A percentile compares a stretch with the other conserved stretches of the same genome.
Conservation (phyloP, 1,284 basidiomycete genomes). For the Papiliotrema fonsecae region DNA sequence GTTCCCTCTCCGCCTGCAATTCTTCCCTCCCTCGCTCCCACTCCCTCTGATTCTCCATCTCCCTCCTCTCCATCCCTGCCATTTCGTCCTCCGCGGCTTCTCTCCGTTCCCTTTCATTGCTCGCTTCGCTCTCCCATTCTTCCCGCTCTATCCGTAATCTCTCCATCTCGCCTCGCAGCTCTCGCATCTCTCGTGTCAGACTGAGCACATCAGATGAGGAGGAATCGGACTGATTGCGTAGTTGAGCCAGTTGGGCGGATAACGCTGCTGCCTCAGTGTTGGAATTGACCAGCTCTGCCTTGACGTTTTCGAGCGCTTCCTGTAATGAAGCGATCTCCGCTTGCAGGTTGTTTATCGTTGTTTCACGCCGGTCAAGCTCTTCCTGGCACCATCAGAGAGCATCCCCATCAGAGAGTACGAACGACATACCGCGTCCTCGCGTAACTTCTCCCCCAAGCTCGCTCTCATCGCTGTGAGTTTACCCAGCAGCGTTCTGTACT, state of each 20-base stretch:
- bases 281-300: slow-evolving; percentile 67
- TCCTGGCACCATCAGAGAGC: slow-evolving; percentile 56
- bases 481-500: slow-evolving; percentile 79
- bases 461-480: slow-evolving; percentile 91
- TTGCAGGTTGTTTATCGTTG: slow-evolving; percentile 68
- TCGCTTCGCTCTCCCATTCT: slow-evolving; percentile 75
- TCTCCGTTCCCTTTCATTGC: slow-evolving; percentile 65
- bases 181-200: slow-evolving; percentile 74
- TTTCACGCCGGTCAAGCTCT: slow-evolving; percentile 87
- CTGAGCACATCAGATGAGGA: slow-evolving; percentile 63
- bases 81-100: slow-evolving; percentile 62
- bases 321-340: slow-evolving; percentile 70
- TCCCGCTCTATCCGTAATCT: slow-evolving; percentile 75
- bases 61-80: slow-evolving; percentile 60
- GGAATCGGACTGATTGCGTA: slow-evolving; percentile 51
- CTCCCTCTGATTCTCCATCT: slow-evolving; percentile 61
- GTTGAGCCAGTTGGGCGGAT: slow-evolving; percentile 61
- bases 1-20: slow-evolving; percentile 66
- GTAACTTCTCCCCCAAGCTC: slow-evolving; percentile 87
- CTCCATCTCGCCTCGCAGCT: slow-evolving; percentile 76
- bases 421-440: slow-evolving; percentile 85
- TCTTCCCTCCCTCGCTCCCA: slow-evolving; percentile 56
- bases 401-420: slow-evolving; percentile 2
- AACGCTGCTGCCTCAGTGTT: slow-evolving; percentile 67
- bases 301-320: slow-evolving; percentile 54